Conservation (phyloP, 2,329 filamentous ascomycete species). For the Clonostachys solani region DNA sequence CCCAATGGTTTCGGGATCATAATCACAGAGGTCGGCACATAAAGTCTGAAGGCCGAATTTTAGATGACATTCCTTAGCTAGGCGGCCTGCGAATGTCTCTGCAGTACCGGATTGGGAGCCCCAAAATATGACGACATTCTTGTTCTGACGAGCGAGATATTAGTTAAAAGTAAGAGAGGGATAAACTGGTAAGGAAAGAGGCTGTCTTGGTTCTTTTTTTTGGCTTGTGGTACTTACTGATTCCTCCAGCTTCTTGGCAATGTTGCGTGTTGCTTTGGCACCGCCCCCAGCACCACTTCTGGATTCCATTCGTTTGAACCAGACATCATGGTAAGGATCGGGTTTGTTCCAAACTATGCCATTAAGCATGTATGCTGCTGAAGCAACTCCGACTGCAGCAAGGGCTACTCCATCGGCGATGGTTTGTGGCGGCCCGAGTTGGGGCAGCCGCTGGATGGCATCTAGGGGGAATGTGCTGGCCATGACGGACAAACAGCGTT, state of each 20-base stretch:
- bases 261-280: slow-evolving; percentile 61
- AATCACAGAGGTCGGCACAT: slow-evolving; percentile 1
- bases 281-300: slow-evolving; percentile 30
- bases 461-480: too few relatives aligned
- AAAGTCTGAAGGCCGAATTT: slow-evolving; percentile 32
- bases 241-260: slow-evolving; percentile 60
- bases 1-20: not conserved
- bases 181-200: too few relatives aligned
- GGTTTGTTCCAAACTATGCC: slow-evolving; percentile 41
- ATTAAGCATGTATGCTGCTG: slow-evolving; percentile 29
- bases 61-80: slow-evolving; percentile 87
- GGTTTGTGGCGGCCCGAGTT: too few relatives aligned
- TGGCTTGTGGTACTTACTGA: slow-evolving; percentile 8
- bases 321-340: slow-evolving; percentile 41
- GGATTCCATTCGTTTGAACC: slow-evolving; percentile 41
- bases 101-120: slow-evolving; percentile 97
- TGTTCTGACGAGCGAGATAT: too few relatives aligned
- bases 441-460: too few relatives aligned
- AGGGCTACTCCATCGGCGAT: too few relatives aligned
- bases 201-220: too few relatives aligned
- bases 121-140: slow-evolving; percentile 36
- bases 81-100: slow-evolving; percentile 82
- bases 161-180: too few relatives aligned
- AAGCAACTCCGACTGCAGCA: not conserved
- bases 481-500: too few relatives aligned